A percentile compares a stretch with the other conserved stretches of the same genome.
Conservation (phyloP, 192 early-diverging fungal genomes). For the Chytriomyces sp. region DNA sequence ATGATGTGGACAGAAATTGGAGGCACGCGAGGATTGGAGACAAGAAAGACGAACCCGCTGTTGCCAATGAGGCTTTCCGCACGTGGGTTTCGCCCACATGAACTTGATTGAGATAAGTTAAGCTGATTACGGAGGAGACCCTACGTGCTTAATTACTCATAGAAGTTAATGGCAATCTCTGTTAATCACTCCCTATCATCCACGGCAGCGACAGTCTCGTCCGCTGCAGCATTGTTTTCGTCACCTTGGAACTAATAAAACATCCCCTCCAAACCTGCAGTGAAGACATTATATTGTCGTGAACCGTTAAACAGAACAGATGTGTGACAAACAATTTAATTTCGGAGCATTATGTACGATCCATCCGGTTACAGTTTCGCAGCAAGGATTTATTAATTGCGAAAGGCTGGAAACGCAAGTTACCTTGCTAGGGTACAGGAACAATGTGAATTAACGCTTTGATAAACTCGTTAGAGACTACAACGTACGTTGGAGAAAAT, state of each 20-base stretch:
- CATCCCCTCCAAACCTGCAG: slow-evolving; percentile 50
- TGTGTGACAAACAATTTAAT: slow-evolving; percentile 55
- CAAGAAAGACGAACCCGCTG: no score
- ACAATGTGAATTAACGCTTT: no score
- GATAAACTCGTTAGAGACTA: slow-evolving; percentile 59
- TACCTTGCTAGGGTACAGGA: slow-evolving; percentile 22
- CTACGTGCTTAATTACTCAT: no score
- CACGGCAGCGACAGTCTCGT: slow-evolving; percentile 49
- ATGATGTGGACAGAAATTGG: no score
- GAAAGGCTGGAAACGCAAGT: slow-evolving; percentile 56
- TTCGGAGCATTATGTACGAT: slow-evolving; percentile 65
- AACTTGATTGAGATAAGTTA: no score
- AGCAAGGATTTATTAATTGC: slow-evolving; percentile 72
- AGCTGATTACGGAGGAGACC: no score
- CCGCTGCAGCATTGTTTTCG: slow-evolving; percentile 48
- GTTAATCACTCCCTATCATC: slow-evolving; percentile 51
- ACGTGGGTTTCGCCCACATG: no score
- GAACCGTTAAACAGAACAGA: slow-evolving; percentile 53
- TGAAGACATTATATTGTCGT: slow-evolving; percentile 51
- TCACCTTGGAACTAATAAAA: no score
- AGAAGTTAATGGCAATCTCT: slow-evolving; percentile 51
- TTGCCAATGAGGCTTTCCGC: no score
- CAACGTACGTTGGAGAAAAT: background rate
- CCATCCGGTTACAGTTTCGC: slow-evolving; percentile 70
- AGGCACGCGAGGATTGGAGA: no score